Evolutionary conservation across 108 stramenopile genomes (phyloP), one percentile per base, ranked within the genome.

Genomic region (Parietichytrium sp.): DNA sequence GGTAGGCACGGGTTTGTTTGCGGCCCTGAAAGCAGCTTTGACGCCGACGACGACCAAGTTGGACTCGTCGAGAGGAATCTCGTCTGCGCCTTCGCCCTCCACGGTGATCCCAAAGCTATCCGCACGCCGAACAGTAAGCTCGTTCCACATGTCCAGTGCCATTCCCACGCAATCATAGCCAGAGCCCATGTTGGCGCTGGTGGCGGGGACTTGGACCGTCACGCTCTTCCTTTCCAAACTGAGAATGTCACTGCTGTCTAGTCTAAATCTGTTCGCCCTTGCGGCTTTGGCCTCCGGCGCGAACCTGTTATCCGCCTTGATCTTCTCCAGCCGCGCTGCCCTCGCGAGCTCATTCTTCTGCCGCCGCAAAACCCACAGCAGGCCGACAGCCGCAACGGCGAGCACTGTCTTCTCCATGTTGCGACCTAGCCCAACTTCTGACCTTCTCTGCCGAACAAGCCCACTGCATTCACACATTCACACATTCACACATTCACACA

Each of bases 101-200:
- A 78, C 86, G 13, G 81, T 80, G 49, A 89, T 97, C 84, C 92
- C 92, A 83, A 99, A 98, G 53, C 85, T 89, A 25, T 95, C 95
- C 6, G 93, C 79, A 30, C 96, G 91, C 51, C 88, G 83, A 29
- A 98, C 96, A 6, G 96, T 96, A 2, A 97, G 92, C 84, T 98
- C 97, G 0, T 92, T 93, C 98, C 98, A 99, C 82, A 99, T 89
- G 88, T 98, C 96, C 33, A 99, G 94, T 10, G 96, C 96, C 90
- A 97, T 92, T 2, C 98, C 98, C 72, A 98, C 90, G 86, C 95
- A 96, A 83, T 98, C 98, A 84, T 93, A 98, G 83, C 98, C 98
- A 3, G 96, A 95, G 1, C 98, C 98, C 84, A 97, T 87, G 85
- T 99, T 99, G 55, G 98, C 98, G 51, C 96, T 95, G 31, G 95